A percentile compares a stretch with the other conserved stretches of the same genome.
Evolutionary conservation across 805 yeast species (phyloP).

Genomic region (Alloascoidea africana): DNA sequence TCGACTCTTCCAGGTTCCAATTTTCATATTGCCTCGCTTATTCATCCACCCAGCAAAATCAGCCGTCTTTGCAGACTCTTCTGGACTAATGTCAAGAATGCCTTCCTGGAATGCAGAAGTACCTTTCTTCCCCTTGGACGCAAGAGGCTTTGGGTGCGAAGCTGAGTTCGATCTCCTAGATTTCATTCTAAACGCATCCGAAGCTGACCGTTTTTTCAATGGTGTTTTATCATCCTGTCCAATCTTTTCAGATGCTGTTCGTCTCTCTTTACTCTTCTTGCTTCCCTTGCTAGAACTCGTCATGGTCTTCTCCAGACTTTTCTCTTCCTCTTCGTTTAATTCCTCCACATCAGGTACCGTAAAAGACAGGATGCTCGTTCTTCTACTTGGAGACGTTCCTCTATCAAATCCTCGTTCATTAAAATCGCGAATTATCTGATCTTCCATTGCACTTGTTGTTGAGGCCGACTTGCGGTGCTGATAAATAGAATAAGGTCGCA

Average conservation of each 20-base stretch:
- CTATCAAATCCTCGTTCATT: too few relatives aligned
- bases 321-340: background rate
- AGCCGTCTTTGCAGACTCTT: conserved; percentile 62
- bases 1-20: conserved; percentile 86
- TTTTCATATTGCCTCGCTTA: conserved; percentile 71
- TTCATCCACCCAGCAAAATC: conserved; percentile 91
- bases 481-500: background rate
- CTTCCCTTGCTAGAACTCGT: too few relatives aligned
- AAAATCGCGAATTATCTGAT: too few relatives aligned
- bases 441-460: background rate
- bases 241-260: background rate
- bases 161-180: conserved; percentile 38
- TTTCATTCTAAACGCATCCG: conserved; percentile 21
- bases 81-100: conserved; percentile 58
- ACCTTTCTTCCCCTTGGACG: conserved; percentile 16
- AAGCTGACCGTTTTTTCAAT: background rate
- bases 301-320: background rate
- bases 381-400: too few relatives aligned
- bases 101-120: conserved; percentile 53
- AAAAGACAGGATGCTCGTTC: too few relatives aligned
- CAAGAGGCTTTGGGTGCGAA: conserved; percentile 21
- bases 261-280: background rate
- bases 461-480: background rate
- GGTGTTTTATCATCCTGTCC: background rate
- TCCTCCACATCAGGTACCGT: too few relatives aligned